Evolutionary conservation across 192 early-diverging fungal genomes (phyloP).

Genomic region (Podila minutissima): DNA sequence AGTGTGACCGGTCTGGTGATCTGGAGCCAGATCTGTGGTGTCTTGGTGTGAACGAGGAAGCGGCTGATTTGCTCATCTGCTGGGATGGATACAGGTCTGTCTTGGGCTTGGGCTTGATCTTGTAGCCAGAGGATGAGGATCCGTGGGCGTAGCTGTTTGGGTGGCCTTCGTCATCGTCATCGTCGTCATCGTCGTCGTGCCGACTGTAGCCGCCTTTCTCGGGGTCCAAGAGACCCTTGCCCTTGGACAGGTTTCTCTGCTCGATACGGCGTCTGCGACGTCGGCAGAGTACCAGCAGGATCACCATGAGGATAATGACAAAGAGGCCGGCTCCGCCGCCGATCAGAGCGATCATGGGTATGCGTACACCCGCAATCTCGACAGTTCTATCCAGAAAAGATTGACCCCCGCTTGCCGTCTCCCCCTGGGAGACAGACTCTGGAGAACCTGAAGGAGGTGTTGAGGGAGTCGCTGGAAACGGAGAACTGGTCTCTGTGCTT

Average conservation of each 20-base stretch:
- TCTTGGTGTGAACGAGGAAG: background rate
- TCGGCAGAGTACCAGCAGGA: background rate
- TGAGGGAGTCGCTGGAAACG: background rate
- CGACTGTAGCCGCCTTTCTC: background rate
- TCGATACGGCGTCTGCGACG: background rate
- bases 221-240: background rate
- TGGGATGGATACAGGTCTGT: background rate
- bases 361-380: background rate
- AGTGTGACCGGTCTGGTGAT: background rate
- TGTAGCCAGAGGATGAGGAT: background rate
- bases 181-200: background rate
- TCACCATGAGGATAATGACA: background rate
- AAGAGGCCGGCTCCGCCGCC: background rate
- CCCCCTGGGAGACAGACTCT: background rate
- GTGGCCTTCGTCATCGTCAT: background rate
- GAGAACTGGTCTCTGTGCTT: background rate
- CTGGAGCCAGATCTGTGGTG: background rate
- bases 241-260: background rate
- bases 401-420: background rate
- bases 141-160: background rate
- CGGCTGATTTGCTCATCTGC: background rate
- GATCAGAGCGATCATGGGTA: background rate
- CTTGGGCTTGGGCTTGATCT: background rate
- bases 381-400: background rate
- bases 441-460: background rate